Percentiles rank a stretch among this genome's conserved stretches.
Conservation (phyloP, 1,284 basidiomycete species). For the Trichosporon sp. region DNA sequence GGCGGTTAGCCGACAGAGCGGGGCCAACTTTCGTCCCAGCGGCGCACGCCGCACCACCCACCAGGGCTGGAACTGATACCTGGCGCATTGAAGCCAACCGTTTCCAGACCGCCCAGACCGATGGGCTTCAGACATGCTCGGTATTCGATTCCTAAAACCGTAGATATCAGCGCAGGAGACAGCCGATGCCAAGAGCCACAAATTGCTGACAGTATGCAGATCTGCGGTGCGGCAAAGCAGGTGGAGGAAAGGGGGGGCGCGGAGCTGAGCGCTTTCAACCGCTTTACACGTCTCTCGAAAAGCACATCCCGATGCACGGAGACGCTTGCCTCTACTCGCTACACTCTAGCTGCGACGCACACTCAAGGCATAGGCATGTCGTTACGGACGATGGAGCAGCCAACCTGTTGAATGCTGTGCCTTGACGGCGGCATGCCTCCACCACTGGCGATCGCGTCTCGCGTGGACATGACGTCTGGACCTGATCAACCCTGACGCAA, state of each 20-base stretch:
- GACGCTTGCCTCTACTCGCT: neutral
- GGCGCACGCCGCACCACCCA: neutral
- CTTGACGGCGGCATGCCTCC: neutral
- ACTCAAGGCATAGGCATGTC: too few species aligned
- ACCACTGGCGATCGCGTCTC: neutral
- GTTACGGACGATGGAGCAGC: neutral
- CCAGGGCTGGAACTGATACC: too few species aligned
- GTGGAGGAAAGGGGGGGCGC: too few species aligned
- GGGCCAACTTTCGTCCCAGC: neutral
- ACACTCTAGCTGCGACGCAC: neutral
- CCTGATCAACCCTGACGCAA: neutral
- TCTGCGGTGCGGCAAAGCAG: neutral
- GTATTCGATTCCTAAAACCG: neutral
- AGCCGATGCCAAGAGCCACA: conserved; percentile 1
- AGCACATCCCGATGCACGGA: too few species aligned
- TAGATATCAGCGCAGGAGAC: neutral
- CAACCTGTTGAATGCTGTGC: neutral
- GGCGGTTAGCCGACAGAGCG: neutral
- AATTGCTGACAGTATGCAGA: neutral
- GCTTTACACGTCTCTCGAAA: neutral
- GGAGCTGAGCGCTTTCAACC: neutral
- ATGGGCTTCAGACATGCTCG: neutral
- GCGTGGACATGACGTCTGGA: conserved; percentile 12
- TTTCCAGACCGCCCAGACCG: neutral
- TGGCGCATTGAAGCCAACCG: neutral